phyloP scores from a whole-genome alignment of 805 yeast species.

The Teunomyces tritomae region DNA sequence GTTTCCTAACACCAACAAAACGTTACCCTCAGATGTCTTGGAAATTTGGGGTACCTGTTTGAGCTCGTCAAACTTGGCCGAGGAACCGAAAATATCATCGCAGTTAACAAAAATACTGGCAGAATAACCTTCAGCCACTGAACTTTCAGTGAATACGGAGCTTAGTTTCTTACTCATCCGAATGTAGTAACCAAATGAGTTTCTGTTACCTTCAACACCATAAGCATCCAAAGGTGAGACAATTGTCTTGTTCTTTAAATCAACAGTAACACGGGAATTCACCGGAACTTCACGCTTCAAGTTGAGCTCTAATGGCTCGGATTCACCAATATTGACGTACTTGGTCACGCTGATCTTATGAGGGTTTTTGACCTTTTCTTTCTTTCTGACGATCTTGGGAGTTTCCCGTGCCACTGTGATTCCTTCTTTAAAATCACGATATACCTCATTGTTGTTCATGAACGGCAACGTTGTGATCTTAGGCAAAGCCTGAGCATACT shows the following conservation, averaged over 20 bases:
- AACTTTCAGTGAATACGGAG: slow-evolving; percentile 67
- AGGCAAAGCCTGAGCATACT: slow-evolving; percentile 68
- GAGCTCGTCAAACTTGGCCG: slow-evolving; percentile 18
- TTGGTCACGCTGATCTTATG: slow-evolving; percentile 57
- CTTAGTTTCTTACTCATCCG: slow-evolving; percentile 62
- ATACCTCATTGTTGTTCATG: slow-evolving; percentile 47
- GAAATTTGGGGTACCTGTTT: slow-evolving; percentile 12
- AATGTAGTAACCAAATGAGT: slow-evolving; percentile 71
- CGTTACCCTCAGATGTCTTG: slow-evolving; percentile 19
- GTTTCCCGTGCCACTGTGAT: slow-evolving; percentile 46
- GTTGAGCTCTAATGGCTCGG: slow-evolving; percentile 54
- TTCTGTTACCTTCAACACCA: slow-evolving; percentile 56
- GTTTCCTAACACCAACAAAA: slow-evolving; percentile 62
- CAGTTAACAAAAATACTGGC: slow-evolving; percentile 63
- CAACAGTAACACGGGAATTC: slow-evolving; percentile 79
- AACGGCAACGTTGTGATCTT: slow-evolving; percentile 72
- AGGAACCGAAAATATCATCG: slow-evolving; percentile 55
- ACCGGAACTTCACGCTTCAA: slow-evolving; percentile 61
- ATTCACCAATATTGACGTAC: slow-evolving; percentile 73
- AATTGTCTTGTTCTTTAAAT: slow-evolving; percentile 55
- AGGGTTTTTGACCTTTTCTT: slow-evolving; percentile 36
- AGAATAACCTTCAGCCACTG: slow-evolving; percentile 60
- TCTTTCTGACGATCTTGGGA: slow-evolving; percentile 34
- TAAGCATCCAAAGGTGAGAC: slow-evolving; percentile 75
- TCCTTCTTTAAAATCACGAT: slow-evolving; percentile 58